phyloP scores from a whole-genome alignment of 495 filamentous ascomycete genomes.

The Penicillium waksmanii region DNA sequence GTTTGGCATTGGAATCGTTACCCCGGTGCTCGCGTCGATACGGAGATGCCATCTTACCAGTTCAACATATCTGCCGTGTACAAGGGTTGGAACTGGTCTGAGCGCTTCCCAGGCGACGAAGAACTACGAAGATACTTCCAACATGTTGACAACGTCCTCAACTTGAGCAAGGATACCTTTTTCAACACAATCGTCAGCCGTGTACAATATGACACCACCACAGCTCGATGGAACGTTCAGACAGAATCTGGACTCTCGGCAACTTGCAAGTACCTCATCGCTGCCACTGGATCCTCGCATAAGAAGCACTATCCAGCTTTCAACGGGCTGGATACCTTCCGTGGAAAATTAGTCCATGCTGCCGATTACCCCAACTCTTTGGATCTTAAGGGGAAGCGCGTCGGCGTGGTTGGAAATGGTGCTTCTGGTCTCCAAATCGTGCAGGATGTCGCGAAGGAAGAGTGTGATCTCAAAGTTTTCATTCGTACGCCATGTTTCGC shows the following conservation, averaged over 20 bases:
- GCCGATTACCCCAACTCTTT: constrained; percentile 24
- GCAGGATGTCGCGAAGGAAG: constrained; percentile 36
- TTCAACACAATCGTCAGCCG: constrained; percentile 54
- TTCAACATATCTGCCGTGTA: constrained; percentile 54
- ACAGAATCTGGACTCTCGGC: constrained; percentile 19
- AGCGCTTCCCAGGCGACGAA: constrained; percentile 51
- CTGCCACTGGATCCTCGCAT: constrained; percentile 25
- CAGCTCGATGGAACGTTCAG: constrained; percentile 32
- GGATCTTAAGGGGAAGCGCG: constrained; percentile 24
- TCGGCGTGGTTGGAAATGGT: constrained; percentile 33
- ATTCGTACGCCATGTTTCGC: constrained; percentile 51
- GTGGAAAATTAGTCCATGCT: constrained; percentile 22
- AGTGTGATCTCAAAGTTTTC: constrained; percentile 43
- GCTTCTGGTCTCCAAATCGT: constrained; percentile 32
- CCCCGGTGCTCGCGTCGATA: constrained; percentile 52
- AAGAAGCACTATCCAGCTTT: constrained; percentile 28
- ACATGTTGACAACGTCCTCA: constrained; percentile 55
- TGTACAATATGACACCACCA: constrained; percentile 44
- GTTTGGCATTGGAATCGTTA: constrained; percentile 61
- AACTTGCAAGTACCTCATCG: constrained; percentile 33
- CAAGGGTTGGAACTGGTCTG: constrained; percentile 55
- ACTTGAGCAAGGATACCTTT: constrained; percentile 52
- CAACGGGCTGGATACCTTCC: constrained; percentile 18
- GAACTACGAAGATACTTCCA: constrained; percentile 58
- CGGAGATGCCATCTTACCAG: constrained; percentile 53